Evolutionary conservation across 108 stramenopile genomes (phyloP).

Genomic region (Nitzschia inconspicua): DNA sequence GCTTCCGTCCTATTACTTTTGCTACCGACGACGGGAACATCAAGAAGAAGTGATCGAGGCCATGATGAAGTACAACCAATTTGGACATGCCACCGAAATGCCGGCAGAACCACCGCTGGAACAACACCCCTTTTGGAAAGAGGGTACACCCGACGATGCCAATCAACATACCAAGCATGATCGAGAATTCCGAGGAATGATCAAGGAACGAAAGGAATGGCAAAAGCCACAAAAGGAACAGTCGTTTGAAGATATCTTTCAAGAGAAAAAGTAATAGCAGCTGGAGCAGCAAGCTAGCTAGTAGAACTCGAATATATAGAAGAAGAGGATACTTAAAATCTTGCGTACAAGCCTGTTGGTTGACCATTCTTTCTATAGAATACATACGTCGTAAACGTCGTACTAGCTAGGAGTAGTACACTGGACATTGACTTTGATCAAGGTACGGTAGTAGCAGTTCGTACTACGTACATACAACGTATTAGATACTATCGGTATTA

Average conservation of each 20-base stretch:
- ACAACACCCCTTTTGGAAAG: conserved; percentile 69
- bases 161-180: conserved; percentile 14
- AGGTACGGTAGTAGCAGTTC: too few species aligned
- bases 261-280: conserved; percentile 43
- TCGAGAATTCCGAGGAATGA: conserved; percentile 57
- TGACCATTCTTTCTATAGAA: too few species aligned
- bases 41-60: conserved; percentile 70
- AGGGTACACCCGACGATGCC: conserved; percentile 3
- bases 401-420: too few species aligned
- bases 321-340: too few species aligned
- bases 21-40: conserved; percentile 65
- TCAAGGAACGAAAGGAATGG: conserved; percentile 84
- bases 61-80: conserved; percentile 86
- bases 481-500: too few species aligned
- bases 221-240: conserved; percentile 48
- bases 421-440: too few species aligned
- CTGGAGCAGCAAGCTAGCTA: too few species aligned
- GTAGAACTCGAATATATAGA: too few species aligned
- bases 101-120: conserved; percentile 58
- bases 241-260: conserved; percentile 63
- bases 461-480: too few species aligned
- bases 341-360: too few species aligned
- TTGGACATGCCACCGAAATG: conserved; percentile 63
- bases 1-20: conserved; percentile 77
- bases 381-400: too few species aligned